Base-by-base conservation (phyloP, 345 rosid species). In the Syzygium grande region DNA sequence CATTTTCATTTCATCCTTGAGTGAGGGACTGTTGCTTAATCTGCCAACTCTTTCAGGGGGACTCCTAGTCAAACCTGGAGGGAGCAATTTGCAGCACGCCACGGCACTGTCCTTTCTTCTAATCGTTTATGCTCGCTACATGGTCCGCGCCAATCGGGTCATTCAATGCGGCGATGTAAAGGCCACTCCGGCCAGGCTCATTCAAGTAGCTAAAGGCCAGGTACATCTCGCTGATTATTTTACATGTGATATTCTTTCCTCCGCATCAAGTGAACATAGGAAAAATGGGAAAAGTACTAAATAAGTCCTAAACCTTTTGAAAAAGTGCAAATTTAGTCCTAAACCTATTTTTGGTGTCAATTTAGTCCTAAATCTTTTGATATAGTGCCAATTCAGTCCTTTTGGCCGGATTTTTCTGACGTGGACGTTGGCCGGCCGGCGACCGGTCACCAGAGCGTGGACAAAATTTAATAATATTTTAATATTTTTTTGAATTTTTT, bases 81-180 rank as follows among this genome's bases (percentile, higher is more conserved):
- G 90, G 86, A 91, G 94, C 88, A 95, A 95, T 90, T n/a, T 92
- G 65, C 96, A 95, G 85, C 93, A 90, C 68, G 90, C 89, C 65
- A 93, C 96, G 5, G 85, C 93, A 7, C 17, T 89, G 21, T 86
- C 97, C 1, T 93, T 93, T 89, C 95, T 94, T 22, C 90, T 94
- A 4, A 55, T 94, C 21, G 93, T 93, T 52, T 94, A 93, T 53
- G 92, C 95, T 21, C 89, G 90, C 30, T 91, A 93, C 86, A 84
- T 93, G 85, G 54, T 38, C 46, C n/a, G 41, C 4, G 52, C 59
- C n/a, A n/a, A 56, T 22, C 88, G 89, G 68, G 15, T 14, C 14
- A 83, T 93, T 83, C 49, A 43, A 25, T 94, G 95, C 25, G 94
- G 92, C 15, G 84, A 65, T 43, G 58, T 91, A 23, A 88, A 34